phyloP scores from a whole-genome alignment of 106 monocot genomes.

The Chionographis japonica region DNA sequence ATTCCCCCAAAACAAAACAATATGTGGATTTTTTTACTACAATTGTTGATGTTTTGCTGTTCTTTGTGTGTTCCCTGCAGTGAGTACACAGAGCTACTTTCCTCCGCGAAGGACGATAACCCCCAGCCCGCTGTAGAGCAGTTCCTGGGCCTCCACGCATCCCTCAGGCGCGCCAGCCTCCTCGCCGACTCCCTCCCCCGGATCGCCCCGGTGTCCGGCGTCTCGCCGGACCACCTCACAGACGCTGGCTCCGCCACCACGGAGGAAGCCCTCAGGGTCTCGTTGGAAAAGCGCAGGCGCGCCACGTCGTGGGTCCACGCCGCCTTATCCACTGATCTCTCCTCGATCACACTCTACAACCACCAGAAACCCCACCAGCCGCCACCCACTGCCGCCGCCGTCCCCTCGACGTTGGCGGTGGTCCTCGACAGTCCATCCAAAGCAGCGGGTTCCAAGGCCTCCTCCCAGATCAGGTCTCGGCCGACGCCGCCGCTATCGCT shows the following conservation, averaged over 20 bases:
- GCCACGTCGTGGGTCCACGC: conserved; percentile 59
- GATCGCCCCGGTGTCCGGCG: neutral
- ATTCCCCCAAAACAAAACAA: neutral
- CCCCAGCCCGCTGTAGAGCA: conserved; percentile 74
- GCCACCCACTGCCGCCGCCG: neutral
- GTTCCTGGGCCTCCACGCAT: conserved; percentile 60
- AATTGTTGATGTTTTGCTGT: neutral
- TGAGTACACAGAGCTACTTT: conserved; percentile 66
- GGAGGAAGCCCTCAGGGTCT: conserved; percentile 32
- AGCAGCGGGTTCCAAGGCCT: conserved; percentile 4
- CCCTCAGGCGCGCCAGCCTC: conserved; percentile 30
- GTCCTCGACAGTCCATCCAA: conserved; percentile 42
- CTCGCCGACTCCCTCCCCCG: conserved; percentile 60
- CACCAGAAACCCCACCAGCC: conserved; percentile 13
- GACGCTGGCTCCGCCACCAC: conserved; percentile 6
- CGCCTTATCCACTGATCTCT: conserved; percentile 61
- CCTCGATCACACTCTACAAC: conserved; percentile 50
- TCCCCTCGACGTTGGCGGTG: conserved; percentile 19
- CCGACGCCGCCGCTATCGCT: neutral
- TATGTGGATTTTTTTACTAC: neutral
- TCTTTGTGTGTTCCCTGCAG: conserved; percentile 22
- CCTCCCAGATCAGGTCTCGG: conserved; percentile 27
- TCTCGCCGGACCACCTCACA: conserved; percentile 25
- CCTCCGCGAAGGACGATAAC: conserved; percentile 56
- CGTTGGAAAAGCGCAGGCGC: conserved; percentile 30